These are phyloP conservation scores for Pseudogymnoascus sp. DNA, from an alignment of 2,329 filamentous ascomycete species.

Conservation along the genomic window DNA sequence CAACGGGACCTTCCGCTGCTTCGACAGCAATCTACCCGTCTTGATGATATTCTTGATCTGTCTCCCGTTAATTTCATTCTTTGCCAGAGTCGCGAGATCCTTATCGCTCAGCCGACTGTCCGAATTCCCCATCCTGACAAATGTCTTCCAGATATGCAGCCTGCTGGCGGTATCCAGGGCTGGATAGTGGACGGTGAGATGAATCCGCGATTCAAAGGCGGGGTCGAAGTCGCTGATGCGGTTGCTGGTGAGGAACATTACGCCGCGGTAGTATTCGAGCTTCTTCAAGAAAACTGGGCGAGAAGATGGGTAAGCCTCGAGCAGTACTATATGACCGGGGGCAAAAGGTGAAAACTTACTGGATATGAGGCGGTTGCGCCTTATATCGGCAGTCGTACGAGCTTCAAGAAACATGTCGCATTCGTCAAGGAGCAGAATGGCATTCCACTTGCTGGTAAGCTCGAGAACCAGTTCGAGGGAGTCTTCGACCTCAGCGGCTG, in stretches of 20 bases:
- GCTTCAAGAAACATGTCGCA: constrained; percentile 49
- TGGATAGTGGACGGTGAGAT: constrained; percentile 24
- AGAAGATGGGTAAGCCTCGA: neutral
- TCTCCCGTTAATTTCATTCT: constrained; percentile 26
- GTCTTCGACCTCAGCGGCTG: constrained; percentile 55
- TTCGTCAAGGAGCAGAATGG: constrained; percentile 63
- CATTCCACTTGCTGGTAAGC: constrained; percentile 65
- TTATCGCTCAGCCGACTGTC: constrained; percentile 12
- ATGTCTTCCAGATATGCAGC: constrained; percentile 19
- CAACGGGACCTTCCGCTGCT: constrained; percentile 19
- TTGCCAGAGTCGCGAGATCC: constrained; percentile 15
- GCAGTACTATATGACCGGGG: neutral
- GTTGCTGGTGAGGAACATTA: constrained; percentile 33
- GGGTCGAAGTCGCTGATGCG: constrained; percentile 27
- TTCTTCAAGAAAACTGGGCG: constrained; percentile 27
- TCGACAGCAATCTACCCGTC: constrained; percentile 24
- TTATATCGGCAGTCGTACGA: constrained; percentile 25
- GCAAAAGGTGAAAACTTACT: neutral
- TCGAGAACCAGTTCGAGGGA: constrained; percentile 57
- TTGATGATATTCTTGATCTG: constrained; percentile 30
- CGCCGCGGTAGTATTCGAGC: constrained; percentile 32
- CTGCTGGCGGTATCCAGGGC: constrained; percentile 18
- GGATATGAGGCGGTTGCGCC: constrained; percentile 33
- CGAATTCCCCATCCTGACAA: constrained; percentile 12
- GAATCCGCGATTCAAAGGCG: constrained; percentile 29